A percentile compares a stretch with the other conserved stretches of the same genome.
phyloP scores from a whole-genome alignment of 192 early-diverging fungal species.

The Umbelopsis ramanniana region DNA sequence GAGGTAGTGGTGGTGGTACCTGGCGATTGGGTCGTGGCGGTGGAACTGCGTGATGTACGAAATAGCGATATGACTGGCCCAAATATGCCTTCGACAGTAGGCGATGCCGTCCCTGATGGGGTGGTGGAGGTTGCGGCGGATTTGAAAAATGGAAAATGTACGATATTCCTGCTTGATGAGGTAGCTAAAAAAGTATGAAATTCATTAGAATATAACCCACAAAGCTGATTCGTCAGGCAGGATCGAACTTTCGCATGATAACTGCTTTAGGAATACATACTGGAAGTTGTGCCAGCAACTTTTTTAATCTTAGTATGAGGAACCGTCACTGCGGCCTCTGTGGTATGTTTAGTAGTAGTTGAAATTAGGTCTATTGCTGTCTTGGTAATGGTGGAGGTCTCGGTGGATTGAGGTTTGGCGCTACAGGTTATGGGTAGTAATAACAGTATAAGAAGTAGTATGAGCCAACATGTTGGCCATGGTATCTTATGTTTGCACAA shows the following conservation, averaged over 20 bases:
- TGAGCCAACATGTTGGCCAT: not conserved
- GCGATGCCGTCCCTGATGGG: no score
- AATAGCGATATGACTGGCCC: not conserved
- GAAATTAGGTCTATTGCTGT: not conserved
- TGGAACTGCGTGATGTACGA: not conserved
- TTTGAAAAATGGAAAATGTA: not conserved
- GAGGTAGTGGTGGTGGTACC: not conserved
- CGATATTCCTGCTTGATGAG: not conserved
- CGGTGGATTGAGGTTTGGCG: not conserved
- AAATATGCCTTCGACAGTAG: not conserved
- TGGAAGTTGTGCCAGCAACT: constrained; percentile 20
- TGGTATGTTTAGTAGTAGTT: not conserved
- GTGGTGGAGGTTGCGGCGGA: not conserved
- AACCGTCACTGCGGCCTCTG: not conserved
- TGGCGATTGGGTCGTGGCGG: not conserved
- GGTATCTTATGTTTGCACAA: not conserved
- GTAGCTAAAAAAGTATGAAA: not conserved
- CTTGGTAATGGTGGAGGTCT: not conserved
- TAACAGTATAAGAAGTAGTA: not conserved
- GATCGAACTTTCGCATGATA: no score
- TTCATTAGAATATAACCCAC: not conserved
- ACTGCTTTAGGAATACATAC: not conserved
- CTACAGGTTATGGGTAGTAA: not conserved
- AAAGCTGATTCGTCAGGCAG: no score
- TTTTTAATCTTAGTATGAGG: constrained; percentile 5